Base-by-base conservation (phyloP, 768 basidiomycete genomes). In the Galerina sulciceps region DNA sequence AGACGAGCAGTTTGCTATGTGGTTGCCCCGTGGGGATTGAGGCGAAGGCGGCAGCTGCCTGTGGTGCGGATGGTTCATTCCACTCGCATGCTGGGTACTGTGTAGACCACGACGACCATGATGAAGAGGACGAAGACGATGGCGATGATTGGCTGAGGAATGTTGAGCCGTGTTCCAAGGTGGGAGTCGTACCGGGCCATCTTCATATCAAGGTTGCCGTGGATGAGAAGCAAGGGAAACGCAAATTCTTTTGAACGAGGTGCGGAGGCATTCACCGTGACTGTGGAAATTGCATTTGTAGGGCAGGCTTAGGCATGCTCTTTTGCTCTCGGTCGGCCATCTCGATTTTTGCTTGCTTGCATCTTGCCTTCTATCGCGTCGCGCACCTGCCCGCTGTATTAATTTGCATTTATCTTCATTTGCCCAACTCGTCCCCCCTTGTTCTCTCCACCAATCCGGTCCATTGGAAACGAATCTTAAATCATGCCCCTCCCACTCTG, bases 61-160 rank as follows among this genome's bases (percentile, higher is more conserved):
- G 44, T 43, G 47, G 53, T 51, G 31, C 55, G 40, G 55, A 53
- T 31, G 62, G 53, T 10, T 45, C 41, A 18, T 26, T 62, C 22
- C 65, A 65, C 46, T 31, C 26, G 26, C 76, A 71, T 9, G 76
- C 71, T 9, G 81, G 77, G 36, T 69, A 78, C 55, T 88, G 86
- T 63, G 79, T 81, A 31, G 88, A 90, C 67, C 89, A 92, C 67
- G 84, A 86, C 67, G 84, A 86, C 55, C 80, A 79, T 60, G 81
- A 81, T 54, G 81, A 79, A 46, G 90, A 83, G 62, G 89, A 88
- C 48, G 89, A 87, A 70, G 87, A 92, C 55, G 85, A 88, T 48
- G 93, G 92, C 1, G 96, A 99, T 69, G 82, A 88, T 63, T 99
- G 97, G 97, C 68, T 99, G 59, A 86, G 83, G 77, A 76, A 72